These are phyloP conservation scores for Penicillium psychrofluorescens DNA, from an alignment of 495 filamentous ascomycete species.

Conservation along the genomic window DNA sequence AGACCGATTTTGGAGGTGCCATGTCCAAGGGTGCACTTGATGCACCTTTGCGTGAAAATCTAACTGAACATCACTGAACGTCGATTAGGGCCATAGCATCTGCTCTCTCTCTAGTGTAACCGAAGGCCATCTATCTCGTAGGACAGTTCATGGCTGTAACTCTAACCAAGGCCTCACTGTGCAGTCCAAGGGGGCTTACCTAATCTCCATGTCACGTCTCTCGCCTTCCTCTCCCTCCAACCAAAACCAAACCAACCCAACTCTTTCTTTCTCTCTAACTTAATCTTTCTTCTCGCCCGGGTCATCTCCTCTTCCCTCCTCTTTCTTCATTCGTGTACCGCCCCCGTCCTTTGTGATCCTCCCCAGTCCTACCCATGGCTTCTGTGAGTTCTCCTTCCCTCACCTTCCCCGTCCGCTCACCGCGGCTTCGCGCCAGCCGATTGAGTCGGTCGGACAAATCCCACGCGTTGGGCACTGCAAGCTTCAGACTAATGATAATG, in stretches of 20 bases:
- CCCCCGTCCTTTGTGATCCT: constrained; percentile 1
- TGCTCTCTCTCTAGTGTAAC: too few species aligned
- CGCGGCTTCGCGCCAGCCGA: constrained; percentile 6
- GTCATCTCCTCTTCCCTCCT: constrained; percentile 13
- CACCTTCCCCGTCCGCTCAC: constrained; percentile 11
- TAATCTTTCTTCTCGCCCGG: constrained; percentile 5
- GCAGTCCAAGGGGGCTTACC: constrained; percentile 17
- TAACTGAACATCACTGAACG: too few species aligned
- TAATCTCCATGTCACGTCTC: constrained; percentile 16
- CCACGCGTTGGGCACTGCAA: background rate
- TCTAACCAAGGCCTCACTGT: too few species aligned
- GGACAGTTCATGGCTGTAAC: background rate
- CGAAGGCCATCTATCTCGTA: too few species aligned
- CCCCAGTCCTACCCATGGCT: constrained; percentile 37
- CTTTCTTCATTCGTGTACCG: constrained; percentile 9
- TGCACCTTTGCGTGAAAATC: background rate
- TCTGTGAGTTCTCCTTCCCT: constrained; percentile 37
- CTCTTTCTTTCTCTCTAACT: constrained; percentile 15
- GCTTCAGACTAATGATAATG: constrained; percentile 1
- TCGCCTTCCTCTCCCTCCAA: constrained; percentile 17
- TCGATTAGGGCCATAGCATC: too few species aligned
- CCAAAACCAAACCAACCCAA: constrained; percentile 12
- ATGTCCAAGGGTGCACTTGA: background rate
- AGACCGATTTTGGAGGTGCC: background rate
- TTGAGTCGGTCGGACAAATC: background rate